Base-by-base conservation (phyloP, 2,329 filamentous ascomycete genomes). In the Aureobasidium namibiae region DNA sequence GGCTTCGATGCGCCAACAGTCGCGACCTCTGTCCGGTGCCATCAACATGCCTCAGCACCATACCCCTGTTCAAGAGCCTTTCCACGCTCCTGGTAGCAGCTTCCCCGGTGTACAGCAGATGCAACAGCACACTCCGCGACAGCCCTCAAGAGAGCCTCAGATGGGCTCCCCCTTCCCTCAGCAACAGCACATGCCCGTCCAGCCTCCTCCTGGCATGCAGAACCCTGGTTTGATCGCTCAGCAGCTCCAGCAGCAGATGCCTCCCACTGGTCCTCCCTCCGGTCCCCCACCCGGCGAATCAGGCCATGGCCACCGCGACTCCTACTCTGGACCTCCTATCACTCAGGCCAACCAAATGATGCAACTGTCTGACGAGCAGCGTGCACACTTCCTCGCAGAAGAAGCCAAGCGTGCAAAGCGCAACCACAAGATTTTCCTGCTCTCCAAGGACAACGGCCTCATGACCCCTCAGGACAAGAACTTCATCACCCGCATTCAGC, bases 391-490 rank as follows among this genome's bases (percentile, higher is more conserved):
- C 69, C 74, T 97, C 56, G 86, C 90, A 64, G 92, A 96, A 71
- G 94, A 99, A 73, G 92, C 92, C 0, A 94, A 92, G 74, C 86
- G 94, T 53, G 92, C 94, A 6, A 99, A 99, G 79, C 85, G 94
- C 42, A 97, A 99, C 70, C 92, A 97, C 77, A 99, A 99, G 78
- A 97, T 99, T 63, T 92, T 92, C 76, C 79, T 95, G 42, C 77
- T 96, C 56, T 95, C 90, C 24, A 91, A 90, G 75, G 91, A 95
- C 67, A 99, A 99, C 69, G 94, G 94, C 24, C 76, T 99, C 62
- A 99, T 99, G 94, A 99, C 94, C 4, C 94, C 94, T 0, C 92
- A 97, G 70, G 94, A 99, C 75, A 99, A 99, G 80, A 99, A 96
- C 72, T 99, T 97, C 74, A 96, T 99, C 65, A 97, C 94, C 5